Evolutionary conservation across 2,329 filamentous ascomycete genomes (phyloP), one percentile per base, ranked within the genome.

Genomic region (Xylariaceae sp.): DNA sequence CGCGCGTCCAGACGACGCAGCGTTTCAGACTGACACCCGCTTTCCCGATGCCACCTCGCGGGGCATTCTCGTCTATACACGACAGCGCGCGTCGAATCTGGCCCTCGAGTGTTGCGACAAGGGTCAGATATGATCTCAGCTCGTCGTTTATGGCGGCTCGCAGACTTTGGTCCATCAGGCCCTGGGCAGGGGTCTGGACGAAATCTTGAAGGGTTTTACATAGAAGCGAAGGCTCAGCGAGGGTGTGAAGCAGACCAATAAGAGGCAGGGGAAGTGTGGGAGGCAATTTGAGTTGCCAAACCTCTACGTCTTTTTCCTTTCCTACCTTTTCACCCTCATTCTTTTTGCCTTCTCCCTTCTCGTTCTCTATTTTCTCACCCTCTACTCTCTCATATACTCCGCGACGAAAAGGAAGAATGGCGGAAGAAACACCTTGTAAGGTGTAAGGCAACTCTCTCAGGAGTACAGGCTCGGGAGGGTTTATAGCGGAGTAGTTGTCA

Each of bases 1-100:
- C 94, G 55, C 92, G 82, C 7, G 91, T 97, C 94, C 94, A 98
- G 20, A 98, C 86, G 3, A 98, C 86, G 58, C 92, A 97, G 63
- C 93, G 78, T 66, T 97, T 97, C 40, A 98, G 72, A 0, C 93
- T 98, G 12, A 98, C 92, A 2, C 91, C 90, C 1, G 88, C 85
- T 58, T 91, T 93, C 5, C 88, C 85, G 42, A 94, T 82, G 2
- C 85, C 85, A 36, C 80, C 78, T 37, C 83, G 76, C 2, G 86
- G 80, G 4, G 79, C 79, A 2, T 73, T 71, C 41, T 86, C 81
- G 52, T 88, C 82, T n/a, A 93, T 70, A 6, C 85, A 80, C 5
- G 84, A 77, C 39, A 97, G 70, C 1, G 91, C 90, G 50, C 87
- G 77, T 47, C 92, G 80, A 44, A 97, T 95, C 64, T 98, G 92